phyloP scores from a whole-genome alignment of 176 grass and related monocot species.

The Bromus sterilis region DNA sequence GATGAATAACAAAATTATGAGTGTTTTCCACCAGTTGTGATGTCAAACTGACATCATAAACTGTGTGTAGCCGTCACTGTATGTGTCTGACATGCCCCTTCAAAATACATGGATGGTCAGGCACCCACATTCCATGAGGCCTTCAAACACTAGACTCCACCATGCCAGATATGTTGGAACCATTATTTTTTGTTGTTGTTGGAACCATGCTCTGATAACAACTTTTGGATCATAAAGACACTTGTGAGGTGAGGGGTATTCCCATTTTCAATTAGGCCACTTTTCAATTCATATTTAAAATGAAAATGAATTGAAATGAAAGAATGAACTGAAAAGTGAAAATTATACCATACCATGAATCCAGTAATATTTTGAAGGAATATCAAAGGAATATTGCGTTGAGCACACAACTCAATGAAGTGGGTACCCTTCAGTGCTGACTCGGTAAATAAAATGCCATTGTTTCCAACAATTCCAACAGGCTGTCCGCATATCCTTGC shows the following conservation, averaged over 20 bases:
- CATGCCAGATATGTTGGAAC: background rate
- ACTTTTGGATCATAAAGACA: background rate
- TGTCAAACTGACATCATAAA: too few relatives aligned
- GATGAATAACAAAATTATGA: too few relatives aligned
- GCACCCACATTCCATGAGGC: background rate
- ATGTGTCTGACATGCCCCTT: background rate
- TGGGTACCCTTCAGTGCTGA: conserved; percentile 91
- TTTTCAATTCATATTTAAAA: too few relatives aligned
- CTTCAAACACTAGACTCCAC: background rate
- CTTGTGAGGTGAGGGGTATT: background rate
- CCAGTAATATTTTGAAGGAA: conserved; percentile 99
- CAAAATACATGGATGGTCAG: background rate
- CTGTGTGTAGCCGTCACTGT: background rate
- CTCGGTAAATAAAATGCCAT: conserved; percentile 94
- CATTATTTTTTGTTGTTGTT: background rate
- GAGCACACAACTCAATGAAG: conserved; percentile 93
- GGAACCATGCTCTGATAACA: background rate
- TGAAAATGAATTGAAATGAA: background rate
- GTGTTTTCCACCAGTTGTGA: background rate
- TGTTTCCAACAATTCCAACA: conserved; percentile 97
- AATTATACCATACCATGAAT: conserved; percentile 68
- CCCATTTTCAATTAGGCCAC: background rate
- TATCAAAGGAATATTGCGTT: conserved; percentile 96
- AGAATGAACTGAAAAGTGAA: background rate
- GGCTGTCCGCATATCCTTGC: conserved; percentile 83